A percentile compares a stretch with the other conserved stretches of the same genome.
phyloP scores from a whole-genome alignment of 805 yeast species.

The Kodamaea neixiangensis region DNA sequence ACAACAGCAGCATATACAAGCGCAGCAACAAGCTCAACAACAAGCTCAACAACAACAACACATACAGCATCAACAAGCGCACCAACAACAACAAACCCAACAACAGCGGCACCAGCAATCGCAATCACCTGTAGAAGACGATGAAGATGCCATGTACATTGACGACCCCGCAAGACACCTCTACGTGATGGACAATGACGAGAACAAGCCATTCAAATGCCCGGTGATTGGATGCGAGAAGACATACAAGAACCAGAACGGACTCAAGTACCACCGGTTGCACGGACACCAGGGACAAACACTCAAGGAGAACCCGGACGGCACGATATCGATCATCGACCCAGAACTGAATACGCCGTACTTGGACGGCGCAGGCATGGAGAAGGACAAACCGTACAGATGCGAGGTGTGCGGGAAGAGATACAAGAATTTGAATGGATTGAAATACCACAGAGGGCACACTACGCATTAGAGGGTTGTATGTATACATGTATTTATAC shows the following conservation, averaged over 20 bases:
- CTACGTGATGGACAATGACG: slow-evolving; percentile 89
- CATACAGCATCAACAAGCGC: slow-evolving; percentile 16
- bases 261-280: slow-evolving; percentile 89
- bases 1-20: slow-evolving; percentile 19
- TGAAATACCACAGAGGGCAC: slow-evolving; percentile 96
- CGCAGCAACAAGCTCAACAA: slow-evolving; percentile 18
- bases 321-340: slow-evolving; percentile 87
- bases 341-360: slow-evolving; percentile 88
- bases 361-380: slow-evolving; percentile 92
- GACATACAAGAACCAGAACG: slow-evolving; percentile 96
- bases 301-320: slow-evolving; percentile 86
- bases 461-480: slow-evolving; percentile 71
- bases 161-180: slow-evolving; percentile 96
- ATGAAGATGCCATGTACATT: slow-evolving; percentile 74
- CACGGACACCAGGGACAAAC: slow-evolving; percentile 98
- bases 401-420: slow-evolving; percentile 98
- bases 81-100: slow-evolving; percentile 16
- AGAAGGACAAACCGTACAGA: slow-evolving; percentile 96
- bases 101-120: slow-evolving; percentile 18
- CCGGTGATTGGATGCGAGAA: slow-evolving; percentile 98
- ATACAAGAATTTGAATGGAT: slow-evolving; percentile 92
- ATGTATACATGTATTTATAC: slow-evolving; percentile 5
- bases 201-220: slow-evolving; percentile 93
- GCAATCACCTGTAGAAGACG: slow-evolving; percentile 43
- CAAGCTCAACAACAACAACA: slow-evolving; percentile 17